Base-by-base conservation (phyloP, 1,284 basidiomycete species). In the Cryptococcus floricola region DNA sequence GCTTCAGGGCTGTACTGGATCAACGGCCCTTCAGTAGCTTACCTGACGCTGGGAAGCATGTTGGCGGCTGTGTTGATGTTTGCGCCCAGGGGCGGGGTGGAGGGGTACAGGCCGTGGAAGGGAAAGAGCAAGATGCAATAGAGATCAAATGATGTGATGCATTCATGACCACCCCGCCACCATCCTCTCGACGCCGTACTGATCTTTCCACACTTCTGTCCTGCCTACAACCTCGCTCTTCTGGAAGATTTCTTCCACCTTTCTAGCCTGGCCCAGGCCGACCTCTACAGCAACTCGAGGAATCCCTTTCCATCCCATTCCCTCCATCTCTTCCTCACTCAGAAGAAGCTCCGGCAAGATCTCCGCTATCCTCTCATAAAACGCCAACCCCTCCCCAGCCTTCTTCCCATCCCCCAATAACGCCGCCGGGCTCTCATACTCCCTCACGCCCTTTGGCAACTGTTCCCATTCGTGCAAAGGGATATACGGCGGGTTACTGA, bases 401-500 rank as follows among this genome's bases (percentile, higher is more conserved):
- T 77, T 23, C 14, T 37, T 45, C 10, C 39, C 48, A 59, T 89
- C 89, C 7, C 89, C 92, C 28, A 92, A 80, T 23, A 97, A 82
- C 3, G 93, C 92, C 14, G 79, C 80, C 14, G 80, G 82, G 74
- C 93, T 89, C 76, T 97, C 94, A 69, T 83, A 89, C 53, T 83
- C 80, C 47, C 78, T 83, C 47, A 97, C 92, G 39, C 84, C 86
- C 18, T 69, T 59, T 4, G 87, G 82, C 25, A 95, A 81, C 14
- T 69, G 57, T 43, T 82, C 76, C 70, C 86, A 94, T 56, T 89
- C 86, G 37, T 73, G 59, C 53, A 71, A 79, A 23, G 90, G 80
- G 65, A 97, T 90, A 77, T 96, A 96, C 6, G 93, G 93, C n/a
- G 93, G 93, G 74, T 96, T 97, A 12, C 88, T 86, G 6, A 91